These are phyloP conservation scores for Eutrema heterophyllum DNA, from an alignment of 345 rosid genomes.

Conservation along the genomic window DNA sequence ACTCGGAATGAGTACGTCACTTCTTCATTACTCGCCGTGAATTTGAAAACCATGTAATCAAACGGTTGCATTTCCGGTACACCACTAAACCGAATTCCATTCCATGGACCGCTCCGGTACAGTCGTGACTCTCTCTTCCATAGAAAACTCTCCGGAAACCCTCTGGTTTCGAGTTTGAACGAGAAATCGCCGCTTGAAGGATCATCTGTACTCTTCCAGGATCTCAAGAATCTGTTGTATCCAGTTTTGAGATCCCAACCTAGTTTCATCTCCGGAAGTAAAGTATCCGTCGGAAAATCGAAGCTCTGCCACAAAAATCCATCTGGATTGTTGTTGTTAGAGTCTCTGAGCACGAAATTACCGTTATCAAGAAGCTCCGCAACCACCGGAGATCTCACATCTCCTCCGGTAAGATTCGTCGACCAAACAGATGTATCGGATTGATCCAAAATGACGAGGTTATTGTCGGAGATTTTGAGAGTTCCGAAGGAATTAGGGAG, in stretches of 20 bases:
- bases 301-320: slow-evolving; percentile 71
- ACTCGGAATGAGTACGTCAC: slow-evolving; percentile 43
- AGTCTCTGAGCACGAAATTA: slow-evolving; percentile 59
- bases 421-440: slow-evolving; percentile 44
- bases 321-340: not conserved
- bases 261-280: slow-evolving; percentile 72
- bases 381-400: slow-evolving; percentile 32
- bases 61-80: slow-evolving; percentile 75
- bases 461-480: slow-evolving; percentile 39
- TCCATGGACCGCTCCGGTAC: slow-evolving; percentile 72
- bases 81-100: slow-evolving; percentile 64
- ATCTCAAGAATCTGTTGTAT: slow-evolving; percentile 38
- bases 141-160: slow-evolving; percentile 64
- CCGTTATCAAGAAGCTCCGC: slow-evolving; percentile 65
- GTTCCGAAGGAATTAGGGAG: slow-evolving; percentile 44
- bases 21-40: slow-evolving; percentile 34
- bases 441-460: slow-evolving; percentile 37
- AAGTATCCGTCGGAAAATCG: slow-evolving; percentile 71
- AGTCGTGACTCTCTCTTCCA: slow-evolving; percentile 14
- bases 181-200: slow-evolving; percentile 54
- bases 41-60: slow-evolving; percentile 37
- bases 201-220: slow-evolving; percentile 55
- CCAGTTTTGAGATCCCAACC: slow-evolving; percentile 66
- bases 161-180: slow-evolving; percentile 49
- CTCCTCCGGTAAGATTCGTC: slow-evolving; percentile 35